These are phyloP conservation scores for Rubia occidens DNA, from an alignment of 305 asterid genomes.

Conservation along the genomic window DNA sequence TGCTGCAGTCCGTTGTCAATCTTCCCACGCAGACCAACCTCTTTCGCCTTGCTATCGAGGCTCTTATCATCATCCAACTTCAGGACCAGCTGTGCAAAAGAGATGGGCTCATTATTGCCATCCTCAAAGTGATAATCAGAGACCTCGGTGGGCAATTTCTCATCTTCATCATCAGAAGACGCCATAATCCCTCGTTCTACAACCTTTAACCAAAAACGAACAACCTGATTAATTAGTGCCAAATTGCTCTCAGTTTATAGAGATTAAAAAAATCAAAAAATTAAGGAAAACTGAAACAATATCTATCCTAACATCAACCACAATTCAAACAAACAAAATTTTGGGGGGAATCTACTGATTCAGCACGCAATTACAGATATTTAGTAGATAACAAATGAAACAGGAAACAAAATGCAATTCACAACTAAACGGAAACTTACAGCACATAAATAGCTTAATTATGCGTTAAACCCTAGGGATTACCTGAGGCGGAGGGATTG, in stretches of 20 bases:
- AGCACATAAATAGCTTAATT: neutral
- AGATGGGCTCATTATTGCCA: slow-evolving; percentile 36
- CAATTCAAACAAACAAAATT: neutral
- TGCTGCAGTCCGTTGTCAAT: slow-evolving; percentile 60
- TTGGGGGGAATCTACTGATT: no score
- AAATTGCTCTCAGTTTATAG: neutral
- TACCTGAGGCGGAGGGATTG: neutral
- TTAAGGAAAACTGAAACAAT: neutral
- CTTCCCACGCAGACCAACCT: slow-evolving; percentile 49
- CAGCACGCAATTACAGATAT: neutral
- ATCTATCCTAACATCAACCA: neutral
- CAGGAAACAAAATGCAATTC: neutral
- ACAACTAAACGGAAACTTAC: neutral
- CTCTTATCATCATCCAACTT: slow-evolving; percentile 34
- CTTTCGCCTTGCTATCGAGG: slow-evolving; percentile 23
- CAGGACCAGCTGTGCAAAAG: slow-evolving; percentile 50
- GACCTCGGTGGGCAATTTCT: slow-evolving; percentile 28
- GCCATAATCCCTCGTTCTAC: slow-evolving; percentile 29
- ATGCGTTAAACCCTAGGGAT: neutral
- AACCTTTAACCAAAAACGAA: neutral
- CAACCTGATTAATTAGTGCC: neutral
- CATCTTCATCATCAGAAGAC: slow-evolving; percentile 73
- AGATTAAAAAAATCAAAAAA: neutral
- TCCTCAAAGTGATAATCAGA: slow-evolving; percentile 42
- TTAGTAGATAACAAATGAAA: neutral